Evolutionary conservation across 2,329 filamentous ascomycete species (phyloP).

Genomic region (Tolypocladium sp.): DNA sequence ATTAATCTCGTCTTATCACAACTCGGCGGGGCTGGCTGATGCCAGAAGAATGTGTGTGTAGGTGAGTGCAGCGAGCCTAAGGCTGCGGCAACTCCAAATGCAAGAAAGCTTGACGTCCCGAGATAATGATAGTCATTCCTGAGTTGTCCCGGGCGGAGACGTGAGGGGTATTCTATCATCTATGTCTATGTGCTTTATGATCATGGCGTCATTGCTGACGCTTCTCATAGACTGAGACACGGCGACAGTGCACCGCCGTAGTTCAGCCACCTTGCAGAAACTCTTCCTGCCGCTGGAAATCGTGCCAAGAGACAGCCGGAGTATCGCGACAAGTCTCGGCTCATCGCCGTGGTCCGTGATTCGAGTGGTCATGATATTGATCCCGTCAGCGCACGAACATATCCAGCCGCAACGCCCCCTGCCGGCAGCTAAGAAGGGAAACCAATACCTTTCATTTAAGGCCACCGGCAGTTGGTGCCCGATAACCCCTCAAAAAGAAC

Average conservation of each 20-base stretch:
- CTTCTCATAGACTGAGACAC: not conserved
- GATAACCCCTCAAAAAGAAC: not conserved
- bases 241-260: not conserved
- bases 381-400: not conserved
- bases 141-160: not conserved
- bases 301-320: not conserved
- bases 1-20: not conserved
- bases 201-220: not conserved
- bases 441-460: not conserved
- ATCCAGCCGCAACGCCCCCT: not conserved
- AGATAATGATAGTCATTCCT: not conserved
- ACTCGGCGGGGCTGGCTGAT: not conserved
- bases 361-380: not conserved
- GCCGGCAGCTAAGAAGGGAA: not conserved
- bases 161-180: no score
- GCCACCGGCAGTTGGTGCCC: not conserved
- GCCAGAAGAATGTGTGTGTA: not conserved
- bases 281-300: not conserved
- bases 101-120: no score
- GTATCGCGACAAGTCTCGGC: not conserved
- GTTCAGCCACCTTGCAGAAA: not conserved
- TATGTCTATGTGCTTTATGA: not conserved
- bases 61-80: not conserved
- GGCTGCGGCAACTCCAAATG: not conserved
- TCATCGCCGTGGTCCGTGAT: not conserved